Conservation (phyloP, 345 rosid species). For the Eucalyptus viminalis region DNA sequence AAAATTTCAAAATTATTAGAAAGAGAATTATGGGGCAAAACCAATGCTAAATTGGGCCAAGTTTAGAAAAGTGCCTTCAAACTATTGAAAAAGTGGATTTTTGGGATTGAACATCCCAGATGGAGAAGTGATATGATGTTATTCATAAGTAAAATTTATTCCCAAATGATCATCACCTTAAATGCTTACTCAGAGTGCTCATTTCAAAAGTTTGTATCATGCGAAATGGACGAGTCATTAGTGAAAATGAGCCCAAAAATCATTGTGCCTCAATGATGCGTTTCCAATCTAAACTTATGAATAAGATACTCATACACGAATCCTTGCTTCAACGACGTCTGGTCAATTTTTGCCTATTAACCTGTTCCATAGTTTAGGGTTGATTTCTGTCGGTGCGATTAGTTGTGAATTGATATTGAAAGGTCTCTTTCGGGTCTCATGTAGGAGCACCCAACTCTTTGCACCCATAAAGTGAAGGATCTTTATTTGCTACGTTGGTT, state of each 20-base stretch:
- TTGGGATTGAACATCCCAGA: not conserved
- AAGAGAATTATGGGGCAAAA: not conserved
- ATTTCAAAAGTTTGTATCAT: not conserved
- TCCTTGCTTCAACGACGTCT: not conserved
- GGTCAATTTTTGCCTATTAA: not conserved
- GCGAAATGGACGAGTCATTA: rapidly evolving
- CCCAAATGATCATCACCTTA: not conserved
- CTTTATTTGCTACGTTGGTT: not conserved
- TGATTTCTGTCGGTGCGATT: not conserved
- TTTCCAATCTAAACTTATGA: not conserved
- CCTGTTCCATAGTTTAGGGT: not conserved
- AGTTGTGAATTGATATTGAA: not conserved
- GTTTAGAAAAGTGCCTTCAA: not conserved
- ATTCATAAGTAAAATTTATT: not conserved
- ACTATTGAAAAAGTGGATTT: not conserved
- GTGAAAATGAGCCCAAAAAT: not conserved
- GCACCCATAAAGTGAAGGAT: not conserved
- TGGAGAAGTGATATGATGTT: not conserved
- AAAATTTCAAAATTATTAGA: not conserved
- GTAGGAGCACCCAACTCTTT: not conserved
- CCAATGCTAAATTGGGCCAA: not conserved
- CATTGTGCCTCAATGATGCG: not conserved
- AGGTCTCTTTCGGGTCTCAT: not conserved
- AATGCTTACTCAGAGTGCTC: not conserved
- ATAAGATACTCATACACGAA: not conserved